Evolutionary conservation across 495 filamentous ascomycete species (phyloP), one percentile per base, ranked within the genome.

Genomic region (Friedmanniomyces simplex): DNA sequence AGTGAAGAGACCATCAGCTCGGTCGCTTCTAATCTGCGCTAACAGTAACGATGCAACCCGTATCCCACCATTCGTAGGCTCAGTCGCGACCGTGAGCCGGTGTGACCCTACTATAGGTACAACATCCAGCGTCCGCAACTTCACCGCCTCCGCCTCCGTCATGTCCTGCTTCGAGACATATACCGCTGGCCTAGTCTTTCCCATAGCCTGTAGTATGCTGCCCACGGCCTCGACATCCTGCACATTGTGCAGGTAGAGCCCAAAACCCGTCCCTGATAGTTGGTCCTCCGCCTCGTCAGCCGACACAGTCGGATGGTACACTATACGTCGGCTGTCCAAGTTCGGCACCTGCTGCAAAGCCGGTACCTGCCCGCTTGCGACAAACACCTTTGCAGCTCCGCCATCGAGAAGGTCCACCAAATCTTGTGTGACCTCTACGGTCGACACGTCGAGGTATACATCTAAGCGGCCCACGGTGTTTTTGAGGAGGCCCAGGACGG

Each of bases 351-450:
- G 58, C 45, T 75, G 70, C 61, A 85, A 73, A 72, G 88, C 84
- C 46, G 85, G 77, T 48, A 83, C 76, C 52, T 73, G 71, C 14
- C 30, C 20, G 36, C 60, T 62, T 22, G 79, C 76, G 49, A 95
- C 83, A 69, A 97, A 91, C 46, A 95, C 83, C 70, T 85, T 93
- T 41, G 82, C 78, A n/a, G 89, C 89, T 52, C 94, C 93, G 60
- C 83, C 80, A 67, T 98, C 85, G 52, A 98, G 79, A 28, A 97
- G 77, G 52, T 86, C 78, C 50, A 90, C 72, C 20, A 96, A 72
- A 60, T 95, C 87, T 39, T 86, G 82, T 46, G 73, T 68, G 25
- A 80, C 81, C 56, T 77, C 62, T 52, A 97, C 79, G 25, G 74
- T 71, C 21, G 87, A 85, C 54, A 82, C 89, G 61, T 96, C 86